phyloP scores from a whole-genome alignment of 2,329 filamentous ascomycete species.

The Cadophora gregata region DNA sequence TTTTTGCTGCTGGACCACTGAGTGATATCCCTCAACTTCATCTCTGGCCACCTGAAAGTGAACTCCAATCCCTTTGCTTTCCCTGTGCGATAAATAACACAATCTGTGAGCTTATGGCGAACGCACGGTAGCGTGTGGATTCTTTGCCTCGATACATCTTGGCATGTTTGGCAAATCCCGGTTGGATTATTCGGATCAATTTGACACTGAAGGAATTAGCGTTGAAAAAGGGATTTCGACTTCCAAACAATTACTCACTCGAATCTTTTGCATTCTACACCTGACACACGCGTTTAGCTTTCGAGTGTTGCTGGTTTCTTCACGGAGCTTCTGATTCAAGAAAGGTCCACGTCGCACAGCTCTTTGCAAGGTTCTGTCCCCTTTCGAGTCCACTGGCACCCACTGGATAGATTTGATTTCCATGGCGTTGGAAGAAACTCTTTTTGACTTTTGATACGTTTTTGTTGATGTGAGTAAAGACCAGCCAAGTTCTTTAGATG shows the following conservation, averaged over 20 bases:
- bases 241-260: background rate
- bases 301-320: background rate
- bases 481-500: background rate
- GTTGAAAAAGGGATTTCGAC: background rate
- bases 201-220: background rate
- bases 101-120: background rate
- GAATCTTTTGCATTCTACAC: background rate
- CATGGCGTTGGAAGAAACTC: background rate
- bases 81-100: background rate
- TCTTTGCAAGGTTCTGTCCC: background rate
- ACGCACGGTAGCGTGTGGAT: background rate
- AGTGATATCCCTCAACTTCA: background rate
- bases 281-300: background rate
- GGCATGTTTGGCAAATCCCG: background rate
- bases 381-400: background rate
- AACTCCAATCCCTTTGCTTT: background rate
- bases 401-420: background rate
- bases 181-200: background rate
- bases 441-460: background rate
- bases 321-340: background rate
- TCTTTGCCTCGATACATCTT: background rate
- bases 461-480: background rate
- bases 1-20: background rate
- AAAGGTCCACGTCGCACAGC: background rate
- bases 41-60: background rate